These are phyloP conservation scores for Aspergillus bombycis DNA, from an alignment of 2,329 filamentous ascomycete genomes.

Conservation along the genomic window DNA sequence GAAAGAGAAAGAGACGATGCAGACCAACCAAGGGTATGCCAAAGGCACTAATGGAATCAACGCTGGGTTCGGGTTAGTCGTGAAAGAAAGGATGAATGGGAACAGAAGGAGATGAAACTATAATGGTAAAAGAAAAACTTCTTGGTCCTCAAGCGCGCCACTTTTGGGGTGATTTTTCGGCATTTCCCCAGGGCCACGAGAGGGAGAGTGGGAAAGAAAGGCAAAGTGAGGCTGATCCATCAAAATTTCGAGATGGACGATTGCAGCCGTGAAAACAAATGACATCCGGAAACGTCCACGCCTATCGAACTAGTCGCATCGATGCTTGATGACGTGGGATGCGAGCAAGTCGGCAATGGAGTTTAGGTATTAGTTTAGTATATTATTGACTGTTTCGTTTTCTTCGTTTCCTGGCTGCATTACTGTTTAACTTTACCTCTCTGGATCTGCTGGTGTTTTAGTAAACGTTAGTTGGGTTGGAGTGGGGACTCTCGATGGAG, in stretches of 20 bases:
- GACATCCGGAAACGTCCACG: neutral
- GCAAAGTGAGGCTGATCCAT: constrained; percentile 22
- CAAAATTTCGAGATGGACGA: neutral
- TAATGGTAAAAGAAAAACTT: neutral
- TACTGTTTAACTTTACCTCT: neutral
- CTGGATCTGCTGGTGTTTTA: constrained; percentile 6
- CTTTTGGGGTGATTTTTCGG: neutral
- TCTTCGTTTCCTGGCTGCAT: neutral
- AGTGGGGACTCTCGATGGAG: neutral
- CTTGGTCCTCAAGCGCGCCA: constrained; percentile 1
- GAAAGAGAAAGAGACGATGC: constrained; percentile 13
- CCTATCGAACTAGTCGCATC: neutral
- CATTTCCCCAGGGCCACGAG: neutral
- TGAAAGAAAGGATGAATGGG: constrained; percentile 4
- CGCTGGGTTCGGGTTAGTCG: constrained; percentile 9
- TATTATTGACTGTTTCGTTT: neutral
- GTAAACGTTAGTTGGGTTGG: constrained; percentile 1
- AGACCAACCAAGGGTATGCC: constrained; percentile 18
- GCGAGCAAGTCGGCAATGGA: neutral
- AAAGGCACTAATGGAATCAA: constrained; percentile 20
- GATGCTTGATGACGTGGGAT: constrained; percentile 16
- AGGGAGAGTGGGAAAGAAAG: neutral
- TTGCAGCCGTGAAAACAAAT: constrained; percentile 2
- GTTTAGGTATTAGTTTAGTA: neutral
- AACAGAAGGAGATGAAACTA: constrained; percentile 2